phyloP scores from a whole-genome alignment of 169 alveolate genomes.

The Cryptosporidium muris region DNA sequence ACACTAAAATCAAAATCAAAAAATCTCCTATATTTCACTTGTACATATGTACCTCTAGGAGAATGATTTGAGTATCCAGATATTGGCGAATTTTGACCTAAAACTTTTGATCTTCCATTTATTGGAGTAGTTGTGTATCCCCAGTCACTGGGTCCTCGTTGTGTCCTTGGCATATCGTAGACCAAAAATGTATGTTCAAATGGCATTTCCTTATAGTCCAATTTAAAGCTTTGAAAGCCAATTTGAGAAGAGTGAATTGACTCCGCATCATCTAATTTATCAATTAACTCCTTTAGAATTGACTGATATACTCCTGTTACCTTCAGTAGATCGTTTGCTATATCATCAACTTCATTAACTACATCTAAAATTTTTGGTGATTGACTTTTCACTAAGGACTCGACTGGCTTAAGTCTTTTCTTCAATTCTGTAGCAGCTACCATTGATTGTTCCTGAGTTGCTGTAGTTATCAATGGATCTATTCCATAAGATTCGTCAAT shows the following conservation, averaged over 20 bases:
- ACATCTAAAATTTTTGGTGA: constrained; percentile 78
- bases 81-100: constrained; percentile 85
- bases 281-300: constrained; percentile 80
- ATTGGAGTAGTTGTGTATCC: constrained; percentile 86
- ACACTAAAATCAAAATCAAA: constrained; percentile 80
- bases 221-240: constrained; percentile 79
- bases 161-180: constrained; percentile 82
- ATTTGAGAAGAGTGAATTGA: constrained; percentile 80
- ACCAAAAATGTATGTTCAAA: constrained; percentile 82
- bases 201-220: constrained; percentile 82
- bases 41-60: constrained; percentile 85
- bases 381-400: constrained; percentile 79
- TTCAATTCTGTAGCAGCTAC: constrained; percentile 81
- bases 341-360: constrained; percentile 74
- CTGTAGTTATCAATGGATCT: constrained; percentile 81
- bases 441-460: constrained; percentile 84
- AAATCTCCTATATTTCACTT: constrained; percentile 81
- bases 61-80: constrained; percentile 76
- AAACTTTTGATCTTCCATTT: constrained; percentile 78
- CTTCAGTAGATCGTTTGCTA: constrained; percentile 74
- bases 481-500: constrained; percentile 88
- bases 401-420: constrained; percentile 85
- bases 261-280: constrained; percentile 78
- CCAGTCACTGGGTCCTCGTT: constrained; percentile 84
- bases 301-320: constrained; percentile 75